phyloP scores from a whole-genome alignment of 257 asterid genomes.

The Solanum chiquidenum region DNA sequence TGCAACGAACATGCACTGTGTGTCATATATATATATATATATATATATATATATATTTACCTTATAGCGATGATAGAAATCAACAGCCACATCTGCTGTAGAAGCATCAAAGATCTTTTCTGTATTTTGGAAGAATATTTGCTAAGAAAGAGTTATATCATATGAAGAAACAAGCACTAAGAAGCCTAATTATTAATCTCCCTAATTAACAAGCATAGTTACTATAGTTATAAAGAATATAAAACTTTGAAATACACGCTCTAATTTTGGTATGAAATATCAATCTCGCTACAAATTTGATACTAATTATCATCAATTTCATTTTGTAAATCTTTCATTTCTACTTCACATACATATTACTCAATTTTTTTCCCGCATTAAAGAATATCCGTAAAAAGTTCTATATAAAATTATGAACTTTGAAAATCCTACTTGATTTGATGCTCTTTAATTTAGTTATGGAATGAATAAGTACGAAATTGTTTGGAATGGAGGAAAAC shows the following conservation, averaged over 20 bases:
- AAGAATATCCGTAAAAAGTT: not conserved
- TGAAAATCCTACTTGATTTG: not conserved
- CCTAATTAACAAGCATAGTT: too few relatives aligned
- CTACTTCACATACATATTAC: too few relatives aligned
- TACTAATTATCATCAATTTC: too few relatives aligned
- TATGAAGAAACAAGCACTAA: too few relatives aligned
- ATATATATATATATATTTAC: slow-evolving; percentile 1
- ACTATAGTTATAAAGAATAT: too few relatives aligned
- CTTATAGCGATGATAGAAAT: slow-evolving; percentile 19
- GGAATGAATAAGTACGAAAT: not conserved
- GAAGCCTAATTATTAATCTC: too few relatives aligned
- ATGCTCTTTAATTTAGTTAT: not conserved
- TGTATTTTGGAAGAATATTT: not conserved
- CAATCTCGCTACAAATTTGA: too few relatives aligned
- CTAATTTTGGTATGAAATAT: too few relatives aligned
- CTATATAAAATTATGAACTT: not conserved
- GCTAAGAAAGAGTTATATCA: too few relatives aligned
- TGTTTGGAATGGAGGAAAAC: too few relatives aligned
- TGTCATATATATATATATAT: not conserved
- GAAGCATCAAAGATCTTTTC: slow-evolving; percentile 15
- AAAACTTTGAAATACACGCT: too few relatives aligned
- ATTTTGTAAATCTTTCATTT: too few relatives aligned
- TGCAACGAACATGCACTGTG: not conserved
- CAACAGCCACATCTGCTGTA: slow-evolving; percentile 20
- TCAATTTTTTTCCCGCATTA: not conserved